phyloP scores from a whole-genome alignment of 2,329 filamentous ascomycete genomes.

The Ceratocystis cubensis region DNA sequence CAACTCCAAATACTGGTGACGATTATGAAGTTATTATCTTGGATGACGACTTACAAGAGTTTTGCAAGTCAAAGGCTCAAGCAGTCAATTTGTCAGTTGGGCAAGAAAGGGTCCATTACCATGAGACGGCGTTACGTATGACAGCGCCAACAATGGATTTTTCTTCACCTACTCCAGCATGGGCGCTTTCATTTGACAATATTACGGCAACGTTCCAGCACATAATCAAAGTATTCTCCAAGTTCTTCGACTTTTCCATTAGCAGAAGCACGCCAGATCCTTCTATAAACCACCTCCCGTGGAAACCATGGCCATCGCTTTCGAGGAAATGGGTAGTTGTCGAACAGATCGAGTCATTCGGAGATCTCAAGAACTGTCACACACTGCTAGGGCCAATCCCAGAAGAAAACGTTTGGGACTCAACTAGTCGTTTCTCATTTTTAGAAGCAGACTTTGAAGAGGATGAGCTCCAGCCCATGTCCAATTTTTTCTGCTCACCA shows the following conservation, averaged over 20 bases:
- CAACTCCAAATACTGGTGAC: not conserved
- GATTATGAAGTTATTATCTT: not conserved
- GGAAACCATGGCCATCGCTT: constrained; percentile 12
- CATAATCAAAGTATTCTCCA: not conserved
- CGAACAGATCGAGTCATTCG: not conserved
- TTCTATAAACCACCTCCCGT: not conserved
- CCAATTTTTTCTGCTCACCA: not conserved
- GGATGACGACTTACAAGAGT: not conserved
- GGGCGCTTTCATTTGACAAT: constrained; percentile 19
- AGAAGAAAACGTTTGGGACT: not conserved
- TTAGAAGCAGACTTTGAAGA: not conserved
- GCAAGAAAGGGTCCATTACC: constrained; percentile 26
- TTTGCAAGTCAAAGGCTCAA: constrained; percentile 10
- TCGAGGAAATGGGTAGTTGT: not conserved
- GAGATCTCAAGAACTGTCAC: not conserved
- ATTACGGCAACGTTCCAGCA: not conserved
- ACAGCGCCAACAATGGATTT: constrained; percentile 27
- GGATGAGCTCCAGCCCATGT: not conserved
- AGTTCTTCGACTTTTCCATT: not conserved
- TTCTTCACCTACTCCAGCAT: constrained; percentile 23
- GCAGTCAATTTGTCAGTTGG: constrained; percentile 20
- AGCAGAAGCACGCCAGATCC: not conserved
- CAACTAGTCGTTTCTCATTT: not conserved
- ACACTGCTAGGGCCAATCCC: not conserved
- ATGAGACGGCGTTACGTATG: constrained; percentile 25